These are phyloP conservation scores for Thinopyrum elongatum DNA, from an alignment of 176 grass and related monocot species.

Conservation along the genomic window DNA sequence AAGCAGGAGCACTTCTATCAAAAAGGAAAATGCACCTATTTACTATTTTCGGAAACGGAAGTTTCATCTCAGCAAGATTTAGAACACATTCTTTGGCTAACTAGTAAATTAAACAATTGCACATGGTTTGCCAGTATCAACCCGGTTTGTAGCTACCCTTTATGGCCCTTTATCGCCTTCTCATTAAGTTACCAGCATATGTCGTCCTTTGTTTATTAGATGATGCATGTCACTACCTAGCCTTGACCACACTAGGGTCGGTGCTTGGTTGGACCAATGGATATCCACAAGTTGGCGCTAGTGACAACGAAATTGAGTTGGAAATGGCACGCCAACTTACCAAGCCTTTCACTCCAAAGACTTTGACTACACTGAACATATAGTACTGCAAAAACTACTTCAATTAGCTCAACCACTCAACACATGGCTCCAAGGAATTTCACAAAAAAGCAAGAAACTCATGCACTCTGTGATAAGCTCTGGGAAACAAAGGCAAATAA, in stretches of 20 bases:
- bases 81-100: no score
- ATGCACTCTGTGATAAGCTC: background rate
- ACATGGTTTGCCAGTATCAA: constrained; percentile 12
- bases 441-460: background rate
- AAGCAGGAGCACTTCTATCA: background rate
- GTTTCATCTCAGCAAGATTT: no score
- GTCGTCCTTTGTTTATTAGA: background rate
- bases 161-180: background rate
- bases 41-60: no score
- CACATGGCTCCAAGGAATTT: constrained; percentile 9
- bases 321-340: constrained; percentile 5
- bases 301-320: background rate
- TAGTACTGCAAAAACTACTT: background rate
- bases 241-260: background rate
- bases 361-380: constrained; percentile 33
- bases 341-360: constrained; percentile 30
- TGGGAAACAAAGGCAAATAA: background rate
- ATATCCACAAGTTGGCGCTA: constrained; percentile 44
- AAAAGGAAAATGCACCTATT: background rate
- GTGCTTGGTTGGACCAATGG: constrained; percentile 34
- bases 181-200: background rate
- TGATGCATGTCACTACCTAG: constrained; percentile 22
- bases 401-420: constrained; percentile 19
- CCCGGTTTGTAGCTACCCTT: constrained; percentile 10
- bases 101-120: background rate